Conservation (phyloP, 108 stramenopile species). For the Aurantiochytrium sp. region DNA sequence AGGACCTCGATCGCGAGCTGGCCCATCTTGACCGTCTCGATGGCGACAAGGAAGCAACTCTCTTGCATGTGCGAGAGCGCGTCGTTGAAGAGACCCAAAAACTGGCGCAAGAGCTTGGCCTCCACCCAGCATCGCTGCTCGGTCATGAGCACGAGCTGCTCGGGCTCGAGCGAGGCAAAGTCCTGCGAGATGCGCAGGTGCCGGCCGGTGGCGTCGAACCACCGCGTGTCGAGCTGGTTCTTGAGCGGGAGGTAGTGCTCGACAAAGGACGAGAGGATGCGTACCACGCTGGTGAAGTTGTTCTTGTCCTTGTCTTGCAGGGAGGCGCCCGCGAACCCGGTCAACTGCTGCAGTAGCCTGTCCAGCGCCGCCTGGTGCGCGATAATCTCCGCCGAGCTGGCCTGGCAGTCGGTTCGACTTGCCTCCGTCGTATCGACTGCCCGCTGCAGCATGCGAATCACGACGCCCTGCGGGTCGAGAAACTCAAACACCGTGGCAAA, state of each 20-base stretch:
- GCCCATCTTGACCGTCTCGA: conserved; percentile 7
- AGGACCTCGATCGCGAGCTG: background rate
- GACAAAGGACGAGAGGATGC: background rate
- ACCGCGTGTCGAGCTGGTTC: background rate
- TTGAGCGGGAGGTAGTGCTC: background rate
- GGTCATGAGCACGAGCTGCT: background rate
- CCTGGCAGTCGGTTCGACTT: background rate
- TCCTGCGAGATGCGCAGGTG: background rate
- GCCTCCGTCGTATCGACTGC: background rate
- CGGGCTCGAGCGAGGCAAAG: background rate
- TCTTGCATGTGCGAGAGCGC: background rate
- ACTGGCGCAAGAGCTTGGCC: background rate
- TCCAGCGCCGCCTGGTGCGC: background rate
- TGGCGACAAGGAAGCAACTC: background rate
- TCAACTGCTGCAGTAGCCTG: background rate
- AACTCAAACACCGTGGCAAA: conserved; percentile 15
- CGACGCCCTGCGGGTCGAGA: background rate
- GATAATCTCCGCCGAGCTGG: background rate
- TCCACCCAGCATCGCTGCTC: background rate
- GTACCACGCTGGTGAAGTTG: background rate
- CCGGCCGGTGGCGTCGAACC: background rate
- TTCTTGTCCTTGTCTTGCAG: conserved; percentile 8
- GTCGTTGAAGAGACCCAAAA: background rate
- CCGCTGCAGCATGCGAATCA: background rate
- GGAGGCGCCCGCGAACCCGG: background rate